Evolutionary conservation across 2,329 filamentous ascomycete species (phyloP).

Genomic region (Trichoderma hamatum): DNA sequence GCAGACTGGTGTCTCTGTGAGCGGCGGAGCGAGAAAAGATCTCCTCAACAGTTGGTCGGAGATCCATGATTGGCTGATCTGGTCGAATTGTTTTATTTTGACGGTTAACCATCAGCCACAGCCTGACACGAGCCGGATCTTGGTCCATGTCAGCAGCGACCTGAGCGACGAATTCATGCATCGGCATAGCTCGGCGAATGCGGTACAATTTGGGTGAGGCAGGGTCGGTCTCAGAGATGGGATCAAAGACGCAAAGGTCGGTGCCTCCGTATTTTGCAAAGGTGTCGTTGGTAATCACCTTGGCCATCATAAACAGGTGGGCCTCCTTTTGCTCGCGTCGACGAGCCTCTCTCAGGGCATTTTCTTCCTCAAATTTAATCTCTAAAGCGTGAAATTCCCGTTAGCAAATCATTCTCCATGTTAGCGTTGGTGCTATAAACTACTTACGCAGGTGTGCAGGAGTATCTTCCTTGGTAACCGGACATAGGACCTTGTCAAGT

Average conservation of each 20-base stretch:
- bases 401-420: conserved; percentile 25
- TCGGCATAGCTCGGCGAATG: conserved; percentile 71
- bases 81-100: conserved; percentile 96
- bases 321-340: conserved; percentile 91
- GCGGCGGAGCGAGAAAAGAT: conserved; percentile 56
- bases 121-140: conserved; percentile 70
- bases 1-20: conserved; percentile 70
- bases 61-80: conserved; percentile 81
- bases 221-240: conserved; percentile 64
- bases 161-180: conserved; percentile 72
- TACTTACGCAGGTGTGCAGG: conserved; percentile 76
- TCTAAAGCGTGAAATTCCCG: conserved; percentile 49
- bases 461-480: conserved; percentile 75
- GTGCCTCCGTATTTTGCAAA: conserved; percentile 83
- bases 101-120: conserved; percentile 98
- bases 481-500: conserved; percentile 78
- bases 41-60: conserved; percentile 77
- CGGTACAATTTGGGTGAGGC: conserved; percentile 74
- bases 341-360: conserved; percentile 71
- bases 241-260: conserved; percentile 74
- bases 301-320: conserved; percentile 86
- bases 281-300: conserved; percentile 78
- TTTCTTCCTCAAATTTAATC: conserved; percentile 79
- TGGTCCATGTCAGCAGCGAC: conserved; percentile 72
- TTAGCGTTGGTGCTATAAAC: not conserved